Percentiles rank a stretch among this genome's conserved stretches.
Evolutionary conservation across 768 basidiomycete species (phyloP).

Genomic region (Crassisporium funariophilum): DNA sequence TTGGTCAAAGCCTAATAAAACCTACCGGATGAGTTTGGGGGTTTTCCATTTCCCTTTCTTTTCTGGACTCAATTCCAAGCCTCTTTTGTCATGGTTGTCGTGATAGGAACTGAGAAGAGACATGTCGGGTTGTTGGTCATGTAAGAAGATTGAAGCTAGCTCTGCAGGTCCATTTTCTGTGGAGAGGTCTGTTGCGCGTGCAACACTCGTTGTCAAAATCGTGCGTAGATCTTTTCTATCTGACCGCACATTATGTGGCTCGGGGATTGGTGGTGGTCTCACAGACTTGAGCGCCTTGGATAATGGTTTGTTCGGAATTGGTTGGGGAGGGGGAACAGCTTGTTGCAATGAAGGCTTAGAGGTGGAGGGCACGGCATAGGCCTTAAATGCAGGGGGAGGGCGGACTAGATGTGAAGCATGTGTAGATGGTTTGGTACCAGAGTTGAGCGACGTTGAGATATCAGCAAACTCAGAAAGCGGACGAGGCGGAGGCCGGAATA

Average conservation of each 20-base stretch:
- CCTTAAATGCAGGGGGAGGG: background rate
- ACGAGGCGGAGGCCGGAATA: no score
- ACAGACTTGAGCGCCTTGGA: slow-evolving; percentile 24
- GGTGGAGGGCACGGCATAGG: background rate
- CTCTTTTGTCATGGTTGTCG: slow-evolving; percentile 44
- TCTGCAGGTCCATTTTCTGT: slow-evolving; percentile 43
- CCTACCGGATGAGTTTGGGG: slow-evolving; percentile 51
- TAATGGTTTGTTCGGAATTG: slow-evolving; percentile 2
- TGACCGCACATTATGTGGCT: background rate
- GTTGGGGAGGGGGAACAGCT: slow-evolving; percentile 6
- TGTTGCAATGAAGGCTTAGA: slow-evolving; percentile 4
- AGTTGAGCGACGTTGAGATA: no score
- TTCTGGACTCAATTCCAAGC: slow-evolving; percentile 59
- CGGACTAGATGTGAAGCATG: background rate
- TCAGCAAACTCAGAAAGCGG: no score
- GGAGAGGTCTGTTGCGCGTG: slow-evolving; percentile 51
- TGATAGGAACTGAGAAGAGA: slow-evolving; percentile 21
- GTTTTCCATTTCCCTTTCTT: slow-evolving; percentile 47
- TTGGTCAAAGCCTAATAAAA: slow-evolving; percentile 3
- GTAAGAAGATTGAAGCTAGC: slow-evolving; percentile 54
- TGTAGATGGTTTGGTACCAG: background rate
- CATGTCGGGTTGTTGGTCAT: slow-evolving; percentile 44
- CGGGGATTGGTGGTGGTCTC: slow-evolving; percentile 29
- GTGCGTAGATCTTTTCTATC: slow-evolving; percentile 44
- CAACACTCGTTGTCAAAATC: slow-evolving; percentile 54